phyloP scores from a whole-genome alignment of 129 eudicot genomes.

The Silybum marianum region DNA sequence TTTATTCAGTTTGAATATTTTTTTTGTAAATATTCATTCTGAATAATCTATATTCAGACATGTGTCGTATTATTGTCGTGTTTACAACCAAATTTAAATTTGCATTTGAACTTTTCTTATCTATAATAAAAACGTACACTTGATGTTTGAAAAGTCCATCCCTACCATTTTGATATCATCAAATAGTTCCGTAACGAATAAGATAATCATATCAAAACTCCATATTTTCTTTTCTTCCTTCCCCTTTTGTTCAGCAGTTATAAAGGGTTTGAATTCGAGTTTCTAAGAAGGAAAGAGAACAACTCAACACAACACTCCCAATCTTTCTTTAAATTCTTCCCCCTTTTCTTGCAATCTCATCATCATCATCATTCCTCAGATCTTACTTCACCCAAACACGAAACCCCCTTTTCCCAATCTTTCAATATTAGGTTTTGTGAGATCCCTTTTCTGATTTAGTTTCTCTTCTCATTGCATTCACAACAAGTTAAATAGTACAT shows the following conservation, averaged over 20 bases:
- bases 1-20: too few relatives aligned
- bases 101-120: too few relatives aligned
- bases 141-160: too few relatives aligned
- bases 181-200: too few relatives aligned
- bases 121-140: too few relatives aligned
- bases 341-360: slow-evolving; percentile 20
- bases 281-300: not conserved
- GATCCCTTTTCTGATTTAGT: slow-evolving; percentile 17
- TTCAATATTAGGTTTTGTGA: slow-evolving; percentile 11
- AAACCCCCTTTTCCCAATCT: slow-evolving; percentile 25
- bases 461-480: slow-evolving; percentile 14
- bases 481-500: not conserved
- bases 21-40: too few relatives aligned
- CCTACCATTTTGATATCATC: too few relatives aligned
- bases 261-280: slow-evolving; percentile 14
- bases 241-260: not conserved
- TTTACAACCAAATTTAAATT: too few relatives aligned
- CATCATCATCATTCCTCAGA: slow-evolving; percentile 29
- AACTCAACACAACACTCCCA: not conserved
- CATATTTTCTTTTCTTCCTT: not conserved
- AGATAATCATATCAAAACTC: not conserved
- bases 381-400: slow-evolving; percentile 39
- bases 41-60: too few relatives aligned
- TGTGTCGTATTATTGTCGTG: too few relatives aligned
- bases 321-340: slow-evolving; percentile 1